Evolutionary conservation across 495 filamentous ascomycete genomes (phyloP), one percentile per base, ranked within the genome.

Genomic region (Podospora tetraspora): DNA sequence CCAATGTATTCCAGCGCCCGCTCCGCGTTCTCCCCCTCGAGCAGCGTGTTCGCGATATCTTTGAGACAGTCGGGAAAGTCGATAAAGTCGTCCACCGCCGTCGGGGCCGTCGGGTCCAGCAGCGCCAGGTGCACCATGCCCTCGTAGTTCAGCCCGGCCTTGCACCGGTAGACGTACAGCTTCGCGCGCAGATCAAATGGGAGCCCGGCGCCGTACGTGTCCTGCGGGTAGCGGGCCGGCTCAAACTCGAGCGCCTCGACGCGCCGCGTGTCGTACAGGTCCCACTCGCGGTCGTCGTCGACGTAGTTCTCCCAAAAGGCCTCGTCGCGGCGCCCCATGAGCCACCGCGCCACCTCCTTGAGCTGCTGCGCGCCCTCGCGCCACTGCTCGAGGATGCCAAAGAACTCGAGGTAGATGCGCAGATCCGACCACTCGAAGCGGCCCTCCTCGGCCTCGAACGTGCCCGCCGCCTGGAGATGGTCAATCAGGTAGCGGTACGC

Each of bases 261-360:
- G 56, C 93, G 85, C 32, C 91, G 88, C 3, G 83, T 82, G 79
- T 94, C 87, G 29, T 88, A 84, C 3, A 84, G 70, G 73, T 99
- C 95, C 91, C 92, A 99, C 81, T 99, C 95, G 66, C 93, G 85
- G 77, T 99, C 95, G 74, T 98, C 93, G 8, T 86, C 82, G 9
- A 83, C 76, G 69, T 87, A 84, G n/a, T 84, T 74, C 64, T 97
- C 90, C 95, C 95, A 99, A 72, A 87, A 92, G 13, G 65, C 74
- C 73, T 98, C 96, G 19, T 84, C 80, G 34, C 82, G 80, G 27
- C 95, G 88, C 23, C 92, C 91, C 32, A 96, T 79, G 27, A 97
- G 80, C 93, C 94, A 97, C 61, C 95, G 83, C 27, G 89, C 84
- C 5, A 97, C 73, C 16, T 80, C 79, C 75, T 90, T 94, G 12